A percentile compares a stretch with the other conserved stretches of the same genome.
phyloP scores from a whole-genome alignment of 176 grass and related monocot genomes.

The Oryza punctata region DNA sequence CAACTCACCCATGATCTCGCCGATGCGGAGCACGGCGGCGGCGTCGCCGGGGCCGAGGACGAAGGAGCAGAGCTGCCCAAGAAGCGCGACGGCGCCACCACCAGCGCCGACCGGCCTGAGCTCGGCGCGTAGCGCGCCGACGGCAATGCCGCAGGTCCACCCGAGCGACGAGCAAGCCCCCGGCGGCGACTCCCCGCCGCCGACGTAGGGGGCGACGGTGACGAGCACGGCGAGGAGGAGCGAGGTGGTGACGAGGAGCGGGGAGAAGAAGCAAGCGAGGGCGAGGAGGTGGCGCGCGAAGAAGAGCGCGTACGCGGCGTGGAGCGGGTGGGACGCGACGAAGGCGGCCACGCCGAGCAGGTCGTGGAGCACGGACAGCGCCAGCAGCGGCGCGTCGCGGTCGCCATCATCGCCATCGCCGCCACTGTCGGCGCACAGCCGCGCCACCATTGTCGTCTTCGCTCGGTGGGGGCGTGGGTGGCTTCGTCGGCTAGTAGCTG shows the following conservation, averaged over 20 bases:
- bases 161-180: conserved; percentile 48
- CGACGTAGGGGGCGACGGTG: conserved; percentile 49
- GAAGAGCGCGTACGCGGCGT: conserved; percentile 75
- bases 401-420: not conserved
- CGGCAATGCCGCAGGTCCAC: conserved; percentile 59
- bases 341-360: conserved; percentile 51
- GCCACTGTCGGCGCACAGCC: conserved; percentile 21
- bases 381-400: conserved; percentile 24
- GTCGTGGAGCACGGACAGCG: conserved; percentile 50
- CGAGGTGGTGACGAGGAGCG: conserved; percentile 75
- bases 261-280: conserved; percentile 62
- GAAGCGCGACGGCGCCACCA: conserved; percentile 21
- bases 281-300: conserved; percentile 60
- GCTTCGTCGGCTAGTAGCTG: conserved; percentile 22
- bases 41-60: conserved; percentile 43
- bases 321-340: conserved; percentile 68
- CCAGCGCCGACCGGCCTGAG: not conserved
- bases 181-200: not conserved
- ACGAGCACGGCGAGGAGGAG: conserved; percentile 61
- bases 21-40: conserved; percentile 26
- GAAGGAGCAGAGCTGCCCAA: conserved; percentile 59
- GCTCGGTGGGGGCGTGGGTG: not conserved
- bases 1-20: conserved; percentile 55
- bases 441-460: conserved; percentile 35
- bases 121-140: conserved; percentile 54